A percentile compares a stretch with the other conserved stretches of the same genome.
Conservation (phyloP, 208 protist species). For the Acanthamoeba castellanii region DNA sequence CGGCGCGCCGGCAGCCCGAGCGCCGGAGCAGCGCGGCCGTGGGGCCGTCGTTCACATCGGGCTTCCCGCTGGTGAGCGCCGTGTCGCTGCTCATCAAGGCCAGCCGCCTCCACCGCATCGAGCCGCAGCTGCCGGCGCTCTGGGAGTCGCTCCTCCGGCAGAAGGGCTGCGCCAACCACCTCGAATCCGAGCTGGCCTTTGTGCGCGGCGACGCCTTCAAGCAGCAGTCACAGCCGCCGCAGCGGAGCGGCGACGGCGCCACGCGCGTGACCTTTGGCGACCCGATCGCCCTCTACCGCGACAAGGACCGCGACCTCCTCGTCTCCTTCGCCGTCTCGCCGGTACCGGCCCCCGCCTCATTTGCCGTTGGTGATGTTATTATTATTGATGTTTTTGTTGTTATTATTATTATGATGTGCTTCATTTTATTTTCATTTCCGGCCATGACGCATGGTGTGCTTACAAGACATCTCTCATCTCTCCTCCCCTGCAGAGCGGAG, state of each 20-base stretch:
- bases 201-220: not conserved
- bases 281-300: conserved; percentile 57
- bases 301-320: conserved; percentile 70
- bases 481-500: not conserved
- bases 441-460: not conserved
- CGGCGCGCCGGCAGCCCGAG: not conserved
- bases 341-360: not conserved
- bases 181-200: conserved; percentile 36
- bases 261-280: not conserved
- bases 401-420: not conserved
- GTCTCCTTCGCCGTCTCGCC: conserved; percentile 62
- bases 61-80: conserved; percentile 19
- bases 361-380: too few relatives aligned
- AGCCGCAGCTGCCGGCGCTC: not conserved
- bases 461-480: not conserved
- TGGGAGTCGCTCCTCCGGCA: conserved; percentile 9
- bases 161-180: not conserved
- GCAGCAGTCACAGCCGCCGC: not conserved
- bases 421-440: not conserved
- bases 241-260: not conserved
- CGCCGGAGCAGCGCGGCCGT: conserved; percentile 7
- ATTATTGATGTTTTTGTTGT: too few relatives aligned
- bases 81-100: conserved; percentile 13
- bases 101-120: conserved; percentile 12
- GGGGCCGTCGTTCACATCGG: conserved; percentile 12